Evolutionary conservation across 306 rosid genomes (phyloP).

Genomic region (Dryas drummondii): DNA sequence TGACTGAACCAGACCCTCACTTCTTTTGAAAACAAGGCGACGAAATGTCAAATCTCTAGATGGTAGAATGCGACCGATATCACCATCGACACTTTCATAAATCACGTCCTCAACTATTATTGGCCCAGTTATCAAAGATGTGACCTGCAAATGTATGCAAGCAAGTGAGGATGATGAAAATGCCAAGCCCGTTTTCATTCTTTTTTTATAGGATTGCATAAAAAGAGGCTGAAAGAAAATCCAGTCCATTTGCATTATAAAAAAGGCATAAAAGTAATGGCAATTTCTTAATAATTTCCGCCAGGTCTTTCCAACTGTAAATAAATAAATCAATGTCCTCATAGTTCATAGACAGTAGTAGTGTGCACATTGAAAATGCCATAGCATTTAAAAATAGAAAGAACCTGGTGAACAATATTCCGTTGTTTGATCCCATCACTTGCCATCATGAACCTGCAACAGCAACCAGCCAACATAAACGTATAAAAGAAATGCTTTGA

Average conservation of each 20-base stretch:
- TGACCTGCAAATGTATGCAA: slow-evolving; percentile 54
- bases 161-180: slow-evolving; percentile 26
- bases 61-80: slow-evolving; percentile 55
- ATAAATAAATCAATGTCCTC: slow-evolving; percentile 1
- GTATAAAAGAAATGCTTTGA: slow-evolving; percentile 29
- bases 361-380: neutral
- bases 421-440: slow-evolving; percentile 92
- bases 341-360: neutral
- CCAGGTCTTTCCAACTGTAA: neutral
- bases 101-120: slow-evolving; percentile 83
- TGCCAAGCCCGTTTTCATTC: neutral
- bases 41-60: slow-evolving; percentile 74
- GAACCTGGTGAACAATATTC: slow-evolving; percentile 66
- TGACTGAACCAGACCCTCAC: slow-evolving; percentile 87
- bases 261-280: neutral
- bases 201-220: neutral
- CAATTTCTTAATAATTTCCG: neutral
- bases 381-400: slow-evolving; percentile 7
- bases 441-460: slow-evolving; percentile 87
- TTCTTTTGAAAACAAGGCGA: slow-evolving; percentile 87
- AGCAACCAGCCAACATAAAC: slow-evolving; percentile 28
- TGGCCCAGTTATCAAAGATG: slow-evolving; percentile 79
- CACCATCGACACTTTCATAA: slow-evolving; percentile 63
- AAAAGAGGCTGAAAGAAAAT: neutral
- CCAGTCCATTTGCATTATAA: neutral